Percentiles rank a stretch among this genome's conserved stretches.
phyloP scores from a whole-genome alignment of 768 basidiomycete species.

The Pisolithus marmoratus region DNA sequence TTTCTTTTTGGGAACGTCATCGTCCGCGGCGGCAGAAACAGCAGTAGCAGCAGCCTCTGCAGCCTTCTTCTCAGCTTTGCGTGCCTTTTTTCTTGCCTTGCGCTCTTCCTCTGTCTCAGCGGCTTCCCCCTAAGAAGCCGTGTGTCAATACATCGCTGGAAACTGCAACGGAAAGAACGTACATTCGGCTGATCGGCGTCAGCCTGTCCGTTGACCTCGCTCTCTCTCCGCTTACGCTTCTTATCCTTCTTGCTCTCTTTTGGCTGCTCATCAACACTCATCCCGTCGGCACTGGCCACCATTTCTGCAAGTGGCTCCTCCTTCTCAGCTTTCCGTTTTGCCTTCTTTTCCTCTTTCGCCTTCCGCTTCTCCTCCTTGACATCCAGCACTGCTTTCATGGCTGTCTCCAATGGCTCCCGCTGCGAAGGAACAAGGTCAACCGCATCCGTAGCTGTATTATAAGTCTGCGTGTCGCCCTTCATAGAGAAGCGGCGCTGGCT shows the following conservation, averaged over 20 bases:
- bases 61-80: constrained; percentile 71
- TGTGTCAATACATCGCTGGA: constrained; percentile 4
- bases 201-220: constrained; percentile 44
- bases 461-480: constrained; percentile 70
- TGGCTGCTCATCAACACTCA: constrained; percentile 40
- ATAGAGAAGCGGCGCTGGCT: constrained; percentile 81
- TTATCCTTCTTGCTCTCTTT: constrained; percentile 37
- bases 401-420: constrained; percentile 69
- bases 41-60: constrained; percentile 30
- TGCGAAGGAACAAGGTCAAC: constrained; percentile 84
- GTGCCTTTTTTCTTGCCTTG: constrained; percentile 73
- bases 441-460: constrained; percentile 83
- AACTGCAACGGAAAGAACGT: constrained; percentile 13
- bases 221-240: constrained; percentile 49
- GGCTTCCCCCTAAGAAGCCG: constrained; percentile 23
- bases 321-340: constrained; percentile 54
- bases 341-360: constrained; percentile 71
- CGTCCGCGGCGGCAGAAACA: constrained; percentile 26
- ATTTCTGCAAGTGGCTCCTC: constrained; percentile 42
- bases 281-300: constrained; percentile 28
- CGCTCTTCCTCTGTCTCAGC: constrained; percentile 80
- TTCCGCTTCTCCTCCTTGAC: constrained; percentile 85
- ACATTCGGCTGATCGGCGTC: constrained; percentile 39
- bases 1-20: constrained; percentile 42
- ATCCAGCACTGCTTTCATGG: constrained; percentile 68